Base-by-base conservation (phyloP, 352 stramenopile genomes). In the Phytophthora uliginosa region DNA sequence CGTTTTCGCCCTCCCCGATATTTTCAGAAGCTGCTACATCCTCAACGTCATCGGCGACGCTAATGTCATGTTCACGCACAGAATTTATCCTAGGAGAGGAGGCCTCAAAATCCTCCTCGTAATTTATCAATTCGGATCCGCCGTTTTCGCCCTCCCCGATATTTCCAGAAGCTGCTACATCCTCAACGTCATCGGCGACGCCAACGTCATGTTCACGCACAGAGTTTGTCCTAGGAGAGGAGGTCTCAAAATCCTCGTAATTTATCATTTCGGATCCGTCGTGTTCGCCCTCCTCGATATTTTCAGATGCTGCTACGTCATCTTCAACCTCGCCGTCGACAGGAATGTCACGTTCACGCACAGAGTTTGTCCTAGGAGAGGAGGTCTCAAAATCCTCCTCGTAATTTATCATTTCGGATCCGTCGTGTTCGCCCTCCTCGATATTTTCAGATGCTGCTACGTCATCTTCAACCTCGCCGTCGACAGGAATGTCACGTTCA, bases 311-410 rank as follows among this genome's bases (percentile, higher is more conserved):
- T 5, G 42, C 51, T 55, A 1, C 42, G n/a, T n/a, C n/a, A 12
- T 71, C 56, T 63, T 71, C 62, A 38, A 68, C 33, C 2, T 4
- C 22, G 40, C 42, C 48, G 7, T 31, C 28, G 28, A 31, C 28
- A 4, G n/a, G n/a, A n/a, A 31, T 8, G 28, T 31, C 28, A 31
- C 28, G 7, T 45, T 42, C n/a, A 15, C 20, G 9, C 48, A 20
- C 10, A 36, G 24, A 56, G 40, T 63, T 66, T 22, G 38, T 22
- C n/a, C 74, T 73, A 2, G 70, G 55, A 24, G 70, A 76, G 24
- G 76, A 81, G 12, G 36, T 65, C 20, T 84, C 78, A 33, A 89
- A 91, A 45, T 84, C 72, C n/a, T 91, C 79, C 10, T 86, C 78
- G 20, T 84, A 85, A 18, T 69, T 0, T 7, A 0, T 31, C 28